Base-by-base conservation (phyloP, 2,329 filamentous ascomycete species). In the Diaporthe capsici region DNA sequence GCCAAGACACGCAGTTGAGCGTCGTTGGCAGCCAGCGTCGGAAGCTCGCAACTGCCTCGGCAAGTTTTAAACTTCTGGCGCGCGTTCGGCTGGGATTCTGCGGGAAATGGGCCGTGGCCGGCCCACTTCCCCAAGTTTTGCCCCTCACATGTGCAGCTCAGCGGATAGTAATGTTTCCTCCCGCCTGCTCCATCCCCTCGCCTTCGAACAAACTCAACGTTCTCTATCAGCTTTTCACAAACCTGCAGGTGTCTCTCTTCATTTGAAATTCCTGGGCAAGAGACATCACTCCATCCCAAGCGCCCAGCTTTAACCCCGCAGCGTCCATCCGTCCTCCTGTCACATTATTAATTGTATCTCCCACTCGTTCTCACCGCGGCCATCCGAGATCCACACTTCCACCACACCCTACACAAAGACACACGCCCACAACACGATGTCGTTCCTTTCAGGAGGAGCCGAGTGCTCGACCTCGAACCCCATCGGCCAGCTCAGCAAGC, bases 381-480 rank as follows among this genome's bases (percentile, higher is more conserved):
- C 47, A 8, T 53, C 47, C 47, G 65, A 53, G 47, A 68, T 42
- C 68, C 34, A 53, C 47, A 28, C 63, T 37, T 39, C 47, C 65
- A 39, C 15, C 20, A 13, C 37, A 44, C n/a, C 8, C 34, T 22
- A 20, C n/a, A 20, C 31, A 47, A 17, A 22, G 12, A 37, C 31
- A 71, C 22, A 53, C 13, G 15, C 28, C 39, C 6, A 44, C 31
- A 34, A 42, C 42, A 88, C 77, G 79, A 98, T 99, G 96, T 98
- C 96, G 73, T 98, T 99, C 85, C 90, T 98, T 81, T 95, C 95
- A 55, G 73, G 70, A 86, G 96, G 96, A 80, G 94, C 96, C 80
- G 97, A 98, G 87, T 99, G 97, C 90, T 98, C 96, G 74, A 97
- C 97, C 77, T 95, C 94, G 79, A 99, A 99, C 85, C 97, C 97